Conservation (phyloP, 2,329 filamentous ascomycete genomes). For the Fusarium setosum region DNA sequence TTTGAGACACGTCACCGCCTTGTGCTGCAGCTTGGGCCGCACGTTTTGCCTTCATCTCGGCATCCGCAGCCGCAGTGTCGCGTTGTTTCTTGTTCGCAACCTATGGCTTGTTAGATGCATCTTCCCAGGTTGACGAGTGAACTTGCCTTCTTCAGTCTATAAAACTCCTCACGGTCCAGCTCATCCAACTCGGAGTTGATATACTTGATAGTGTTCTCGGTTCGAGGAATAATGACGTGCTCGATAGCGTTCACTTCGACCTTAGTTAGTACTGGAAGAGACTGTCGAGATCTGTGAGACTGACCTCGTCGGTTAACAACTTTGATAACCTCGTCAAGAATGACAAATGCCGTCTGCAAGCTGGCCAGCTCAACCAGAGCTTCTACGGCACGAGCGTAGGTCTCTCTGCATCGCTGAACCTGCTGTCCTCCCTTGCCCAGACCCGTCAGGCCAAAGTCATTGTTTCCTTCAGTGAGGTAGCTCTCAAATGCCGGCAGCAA, state of each 20-base stretch:
- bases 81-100: conserved; percentile 87
- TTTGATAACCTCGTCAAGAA: conserved; percentile 98
- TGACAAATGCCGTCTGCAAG: conserved; percentile 97
- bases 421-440: conserved; percentile 97
- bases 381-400: conserved; percentile 94
- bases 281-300: neutral
- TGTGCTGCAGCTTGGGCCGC: conserved; percentile 55
- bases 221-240: conserved; percentile 96
- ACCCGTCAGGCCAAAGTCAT: conserved; percentile 96
- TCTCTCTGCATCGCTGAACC: conserved; percentile 93
- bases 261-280: conserved; percentile 2
- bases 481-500: conserved; percentile 94
- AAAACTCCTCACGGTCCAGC: conserved; percentile 97
- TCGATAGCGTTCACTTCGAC: conserved; percentile 89
- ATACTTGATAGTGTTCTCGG: conserved; percentile 99
- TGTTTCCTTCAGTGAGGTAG: conserved; percentile 87
- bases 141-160: conserved; percentile 85
- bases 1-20: conserved; percentile 50
- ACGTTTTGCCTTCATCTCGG: conserved; percentile 80
- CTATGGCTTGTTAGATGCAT: conserved; percentile 41
- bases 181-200: conserved; percentile 99
- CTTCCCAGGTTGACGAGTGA: neutral
- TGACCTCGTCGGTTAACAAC: conserved; percentile 94
- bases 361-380: conserved; percentile 95
- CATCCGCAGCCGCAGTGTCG: conserved; percentile 77